These are phyloP conservation scores for Phanerochaete carnosa DNA, from an alignment of 768 basidiomycete genomes.

Conservation along the genomic window DNA sequence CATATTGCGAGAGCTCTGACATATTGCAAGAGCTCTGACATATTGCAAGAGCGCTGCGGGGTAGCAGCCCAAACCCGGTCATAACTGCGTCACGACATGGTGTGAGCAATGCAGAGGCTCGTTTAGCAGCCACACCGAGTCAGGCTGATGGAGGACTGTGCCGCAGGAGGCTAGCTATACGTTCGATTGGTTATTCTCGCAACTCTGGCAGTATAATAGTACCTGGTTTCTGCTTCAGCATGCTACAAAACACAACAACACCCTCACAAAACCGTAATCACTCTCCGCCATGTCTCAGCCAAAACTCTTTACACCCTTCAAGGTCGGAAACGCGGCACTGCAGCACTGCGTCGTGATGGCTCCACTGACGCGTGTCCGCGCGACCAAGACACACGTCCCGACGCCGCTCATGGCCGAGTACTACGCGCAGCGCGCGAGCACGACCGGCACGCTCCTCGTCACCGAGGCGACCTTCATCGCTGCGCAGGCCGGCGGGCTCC, in stretches of 20 bases:
- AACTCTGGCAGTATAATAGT: background rate
- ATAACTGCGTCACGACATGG: no score
- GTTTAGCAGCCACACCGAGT: background rate
- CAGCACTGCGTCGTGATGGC: slow-evolving; percentile 52
- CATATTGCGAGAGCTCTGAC: no score
- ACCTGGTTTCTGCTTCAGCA: background rate
- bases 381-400: slow-evolving; percentile 30
- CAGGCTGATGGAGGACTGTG: background rate
- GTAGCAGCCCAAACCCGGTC: no score
- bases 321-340: slow-evolving; percentile 39
- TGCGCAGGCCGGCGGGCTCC: slow-evolving; percentile 43
- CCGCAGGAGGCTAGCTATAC: background rate
- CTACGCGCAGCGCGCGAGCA: slow-evolving; percentile 44
- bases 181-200: background rate
- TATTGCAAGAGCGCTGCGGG: no score
- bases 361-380: slow-evolving; percentile 47
- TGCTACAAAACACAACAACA: background rate
- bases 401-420: slow-evolving; percentile 40
- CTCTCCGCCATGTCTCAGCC: slow-evolving; percentile 1
- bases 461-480: slow-evolving; percentile 57
- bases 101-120: background rate
- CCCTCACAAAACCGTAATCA: background rate
- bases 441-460: slow-evolving; percentile 52
- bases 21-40: no score
- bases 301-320: slow-evolving; percentile 44